Percentiles rank a stretch among this genome's conserved stretches.
phyloP scores from a whole-genome alignment of 2,329 filamentous ascomycete species.

The Fusarium floridanum region DNA sequence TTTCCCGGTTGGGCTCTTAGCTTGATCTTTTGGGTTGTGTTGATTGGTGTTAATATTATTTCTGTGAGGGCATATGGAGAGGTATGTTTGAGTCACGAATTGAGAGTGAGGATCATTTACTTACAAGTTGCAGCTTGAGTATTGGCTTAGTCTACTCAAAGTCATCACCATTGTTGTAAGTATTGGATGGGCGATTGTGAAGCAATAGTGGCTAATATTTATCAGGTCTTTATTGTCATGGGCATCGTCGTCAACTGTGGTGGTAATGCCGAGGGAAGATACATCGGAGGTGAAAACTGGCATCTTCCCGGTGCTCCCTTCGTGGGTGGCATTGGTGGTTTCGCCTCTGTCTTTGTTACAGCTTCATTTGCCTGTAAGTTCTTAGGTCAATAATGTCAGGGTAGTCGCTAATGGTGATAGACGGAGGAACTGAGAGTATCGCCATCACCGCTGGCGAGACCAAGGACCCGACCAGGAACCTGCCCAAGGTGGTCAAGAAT shows the following conservation, averaged over 20 bases:
- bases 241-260: constrained; percentile 68
- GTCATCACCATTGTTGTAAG: constrained; percentile 63
- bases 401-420: constrained; percentile 27
- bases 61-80: constrained; percentile 53
- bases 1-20: constrained; percentile 75
- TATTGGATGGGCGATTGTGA: fast-evolving
- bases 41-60: constrained; percentile 59
- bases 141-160: constrained; percentile 69
- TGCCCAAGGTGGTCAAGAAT: constrained; percentile 74
- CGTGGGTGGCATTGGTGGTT: constrained; percentile 73
- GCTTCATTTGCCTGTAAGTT: constrained; percentile 68
- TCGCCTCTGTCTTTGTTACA: constrained; percentile 70
- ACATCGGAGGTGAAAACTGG: constrained; percentile 72
- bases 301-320: constrained; percentile 72
- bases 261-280: constrained; percentile 64
- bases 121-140: constrained; percentile 64
- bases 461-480: constrained; percentile 69
- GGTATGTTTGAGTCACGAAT: constrained; percentile 24
- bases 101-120: neutral
- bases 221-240: constrained; percentile 69
- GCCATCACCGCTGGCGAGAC: constrained; percentile 77
- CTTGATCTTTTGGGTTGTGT: constrained; percentile 69
- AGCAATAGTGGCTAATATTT: neutral
- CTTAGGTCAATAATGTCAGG: neutral
- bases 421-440: constrained; percentile 71